Evolutionary conservation across 495 filamentous ascomycete species (phyloP), one percentile per base, ranked within the genome.

Genomic region (Annulohypoxylon stygium): DNA sequence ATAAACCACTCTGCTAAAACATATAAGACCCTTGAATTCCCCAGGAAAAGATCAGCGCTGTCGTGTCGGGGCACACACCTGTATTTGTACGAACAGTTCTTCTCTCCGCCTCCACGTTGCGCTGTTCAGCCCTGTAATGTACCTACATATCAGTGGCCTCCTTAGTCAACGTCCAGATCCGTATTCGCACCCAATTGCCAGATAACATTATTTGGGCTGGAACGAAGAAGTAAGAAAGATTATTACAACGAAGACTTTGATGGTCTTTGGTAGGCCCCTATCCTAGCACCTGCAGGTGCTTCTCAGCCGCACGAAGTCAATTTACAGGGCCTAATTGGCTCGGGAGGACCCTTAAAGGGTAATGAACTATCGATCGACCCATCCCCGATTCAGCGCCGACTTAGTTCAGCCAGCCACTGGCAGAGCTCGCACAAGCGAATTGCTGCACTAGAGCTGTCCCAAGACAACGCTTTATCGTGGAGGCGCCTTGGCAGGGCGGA

Each of bases 251-350:
- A 59, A 33, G 26, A 67, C 33, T 53, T 26, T 14, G 12, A n/a
- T 30, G 34, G 36, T 36, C 37, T 47, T 41, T 39, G 18, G 39
- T 6, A 25, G 14, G 47, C 45, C 65, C 61, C 36, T 61, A 61
- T 64, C 51, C 50, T 67, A 53, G 67, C 66, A 64, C 48, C 50
- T 71, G 37, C 55, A 70, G 50, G 63, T 55, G 6, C 59, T 45
- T 70, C 68, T 75, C 72, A 75, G 72, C 72, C 72, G 72, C 72
- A 75, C 59, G 59, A 48, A 60, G 66, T 37, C 10, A 14, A 2
- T 9, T 7, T 2, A 8, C 14, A 6, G 39, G 34, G 25, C 61
- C 51, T 61, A 26, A 75, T 68, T 75, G 63, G 72, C 3, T 7
- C 58, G 58, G 50, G 23, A 20, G 23, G 51, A 47, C 41, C 34